Evolutionary conservation across 805 yeast genomes (phyloP).

Genomic region (Cyberlindnera euphorbiiphila): DNA sequence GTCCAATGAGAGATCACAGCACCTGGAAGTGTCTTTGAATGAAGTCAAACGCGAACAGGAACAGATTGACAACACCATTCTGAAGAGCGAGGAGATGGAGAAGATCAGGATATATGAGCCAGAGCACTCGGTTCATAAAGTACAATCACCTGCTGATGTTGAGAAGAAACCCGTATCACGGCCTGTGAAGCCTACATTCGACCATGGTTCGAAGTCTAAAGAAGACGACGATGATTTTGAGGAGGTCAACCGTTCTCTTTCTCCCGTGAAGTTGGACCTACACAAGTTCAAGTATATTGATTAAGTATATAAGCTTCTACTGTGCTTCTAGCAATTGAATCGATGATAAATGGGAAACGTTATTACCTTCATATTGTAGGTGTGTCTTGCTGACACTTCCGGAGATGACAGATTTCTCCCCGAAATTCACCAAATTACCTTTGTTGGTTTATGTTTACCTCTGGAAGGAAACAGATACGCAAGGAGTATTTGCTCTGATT

Average conservation of each 20-base stretch:
- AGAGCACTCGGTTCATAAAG: background rate
- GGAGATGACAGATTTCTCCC: background rate
- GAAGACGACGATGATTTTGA: constrained; percentile 17
- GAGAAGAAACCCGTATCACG: too few relatives aligned
- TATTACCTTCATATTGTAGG: too few relatives aligned
- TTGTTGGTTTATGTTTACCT: too few relatives aligned
- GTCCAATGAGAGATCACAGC: constrained; percentile 21
- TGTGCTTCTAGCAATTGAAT: background rate
- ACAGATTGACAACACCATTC: constrained; percentile 10
- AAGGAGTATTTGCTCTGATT: too few relatives aligned
- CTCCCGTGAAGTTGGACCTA: constrained; percentile 24
- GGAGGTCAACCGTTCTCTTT: constrained; percentile 20
- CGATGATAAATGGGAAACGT: background rate
- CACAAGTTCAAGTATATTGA: constrained; percentile 20
- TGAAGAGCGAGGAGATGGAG: constrained; percentile 18
- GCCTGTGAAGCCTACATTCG: background rate
- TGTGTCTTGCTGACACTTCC: background rate
- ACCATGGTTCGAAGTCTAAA: background rate
- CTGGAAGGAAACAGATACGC: too few relatives aligned
- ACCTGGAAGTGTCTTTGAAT: constrained; percentile 17
- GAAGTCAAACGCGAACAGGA: constrained; percentile 13
- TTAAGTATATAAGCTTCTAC: background rate
- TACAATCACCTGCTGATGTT: too few relatives aligned
- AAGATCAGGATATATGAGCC: constrained; percentile 11
- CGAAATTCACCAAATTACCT: background rate